These are phyloP conservation scores for Penicillium concentricum DNA, from an alignment of 2,329 filamentous ascomycete species.

Conservation along the genomic window DNA sequence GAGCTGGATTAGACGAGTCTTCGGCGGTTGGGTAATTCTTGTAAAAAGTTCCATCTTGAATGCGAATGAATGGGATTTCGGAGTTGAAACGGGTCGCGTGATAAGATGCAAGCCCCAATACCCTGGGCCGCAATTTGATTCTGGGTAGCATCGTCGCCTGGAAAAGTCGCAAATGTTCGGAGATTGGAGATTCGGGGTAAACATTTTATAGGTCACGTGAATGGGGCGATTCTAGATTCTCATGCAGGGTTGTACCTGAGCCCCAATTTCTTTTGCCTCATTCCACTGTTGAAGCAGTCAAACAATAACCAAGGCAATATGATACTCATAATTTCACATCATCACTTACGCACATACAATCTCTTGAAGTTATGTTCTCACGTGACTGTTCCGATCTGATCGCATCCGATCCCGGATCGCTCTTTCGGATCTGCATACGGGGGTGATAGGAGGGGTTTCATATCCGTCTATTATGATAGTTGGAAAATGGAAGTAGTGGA, in stretches of 20 bases:
- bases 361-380: neutral
- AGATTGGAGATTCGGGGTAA: slow-evolving; percentile 9
- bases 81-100: slow-evolving; percentile 10
- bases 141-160: slow-evolving; percentile 15
- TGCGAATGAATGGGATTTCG: slow-evolving; percentile 62
- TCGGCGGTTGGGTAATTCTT: slow-evolving; percentile 63
- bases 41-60: slow-evolving; percentile 81
- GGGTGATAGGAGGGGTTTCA: neutral
- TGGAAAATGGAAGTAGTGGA: neutral
- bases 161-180: neutral
- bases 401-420: slow-evolving; percentile 5
- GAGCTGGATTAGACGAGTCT: slow-evolving; percentile 56
- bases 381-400: slow-evolving; percentile 5
- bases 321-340: neutral
- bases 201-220: neutral
- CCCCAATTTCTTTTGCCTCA: neutral
- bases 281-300: neutral
- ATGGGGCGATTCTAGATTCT: neutral
- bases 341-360: neutral
- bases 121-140: slow-evolving; percentile 13
- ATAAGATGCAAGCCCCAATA: neutral
- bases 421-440: slow-evolving; percentile 4
- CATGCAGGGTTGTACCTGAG: neutral
- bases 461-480: neutral
- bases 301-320: neutral